Evolutionary conservation across 495 filamentous ascomycete species (phyloP).

Genomic region (Neurospora hispaniola): DNA sequence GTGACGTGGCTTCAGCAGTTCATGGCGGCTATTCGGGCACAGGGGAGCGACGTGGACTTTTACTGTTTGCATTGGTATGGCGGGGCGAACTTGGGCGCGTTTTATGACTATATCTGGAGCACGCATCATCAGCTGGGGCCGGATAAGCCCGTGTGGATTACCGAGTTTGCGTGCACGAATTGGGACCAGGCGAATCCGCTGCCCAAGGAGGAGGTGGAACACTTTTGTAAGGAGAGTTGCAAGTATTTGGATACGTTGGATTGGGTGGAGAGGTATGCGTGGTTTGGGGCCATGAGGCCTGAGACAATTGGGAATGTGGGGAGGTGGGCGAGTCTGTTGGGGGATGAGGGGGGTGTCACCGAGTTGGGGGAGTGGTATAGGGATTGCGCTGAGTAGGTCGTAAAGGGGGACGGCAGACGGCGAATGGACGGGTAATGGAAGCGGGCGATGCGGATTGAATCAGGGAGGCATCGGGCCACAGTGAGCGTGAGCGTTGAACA

Average conservation of each 20-base stretch:
- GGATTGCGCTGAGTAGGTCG: constrained; percentile 6
- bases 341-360: constrained; percentile 7
- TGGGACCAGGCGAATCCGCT: constrained; percentile 11
- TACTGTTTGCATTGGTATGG: constrained; percentile 16
- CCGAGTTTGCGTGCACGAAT: constrained; percentile 17
- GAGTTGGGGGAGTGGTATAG: constrained; percentile 12
- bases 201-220: constrained; percentile 7
- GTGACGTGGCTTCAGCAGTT: constrained; percentile 12
- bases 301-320: constrained; percentile 14
- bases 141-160: constrained; percentile 15
- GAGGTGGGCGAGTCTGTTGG: constrained; percentile 13
- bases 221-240: constrained; percentile 12
- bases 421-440: not conserved
- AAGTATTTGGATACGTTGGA: constrained; percentile 16
- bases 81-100: constrained; percentile 9
- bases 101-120: constrained; percentile 18
- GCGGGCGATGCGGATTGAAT: not conserved
- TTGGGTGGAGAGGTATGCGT: constrained; percentile 18
- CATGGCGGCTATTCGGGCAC: constrained; percentile 2
- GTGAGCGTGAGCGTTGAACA: not conserved
- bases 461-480: not conserved
- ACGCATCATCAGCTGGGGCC: constrained; percentile 15
- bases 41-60: constrained; percentile 12
- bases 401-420: no score
- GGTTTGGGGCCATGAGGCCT: constrained; percentile 16